Percentiles rank a stretch among this genome's conserved stretches.
phyloP scores from a whole-genome alignment of 2,329 filamentous ascomycete genomes.

The Pseudogymnoascus sp. region DNA sequence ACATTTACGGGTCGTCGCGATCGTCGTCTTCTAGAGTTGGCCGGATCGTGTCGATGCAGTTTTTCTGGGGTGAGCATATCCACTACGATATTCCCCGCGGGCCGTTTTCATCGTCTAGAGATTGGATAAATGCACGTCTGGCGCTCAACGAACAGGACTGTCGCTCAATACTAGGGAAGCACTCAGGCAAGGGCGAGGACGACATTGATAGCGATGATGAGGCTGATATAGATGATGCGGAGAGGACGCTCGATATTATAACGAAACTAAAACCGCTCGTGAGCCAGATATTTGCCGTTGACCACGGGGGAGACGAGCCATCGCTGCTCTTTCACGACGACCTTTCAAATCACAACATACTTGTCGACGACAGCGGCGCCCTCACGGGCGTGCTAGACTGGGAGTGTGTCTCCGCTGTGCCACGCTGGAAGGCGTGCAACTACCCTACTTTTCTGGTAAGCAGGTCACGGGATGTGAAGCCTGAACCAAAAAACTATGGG shows the following conservation, averaged over 20 bases:
- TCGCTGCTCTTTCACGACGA: slow-evolving; percentile 33
- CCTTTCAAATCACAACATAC: slow-evolving; percentile 33
- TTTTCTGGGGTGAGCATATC: slow-evolving; percentile 30
- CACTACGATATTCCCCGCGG: slow-evolving; percentile 31
- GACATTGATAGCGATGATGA: slow-evolving; percentile 19
- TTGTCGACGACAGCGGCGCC: slow-evolving; percentile 28
- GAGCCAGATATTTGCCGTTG: slow-evolving; percentile 28
- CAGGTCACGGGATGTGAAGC: slow-evolving; percentile 26
- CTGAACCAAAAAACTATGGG: slow-evolving; percentile 18
- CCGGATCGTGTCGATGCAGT: slow-evolving; percentile 28
- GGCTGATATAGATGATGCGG: slow-evolving; percentile 28
- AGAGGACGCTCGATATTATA: slow-evolving; percentile 22
- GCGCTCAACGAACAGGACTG: slow-evolving; percentile 17
- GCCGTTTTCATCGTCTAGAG: slow-evolving; percentile 32
- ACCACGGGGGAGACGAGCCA: slow-evolving; percentile 22
- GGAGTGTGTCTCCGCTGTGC: slow-evolving; percentile 30
- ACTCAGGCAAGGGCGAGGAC: slow-evolving; percentile 25
- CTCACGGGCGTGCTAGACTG: slow-evolving; percentile 36
- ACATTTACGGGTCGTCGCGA: too few relatives aligned
- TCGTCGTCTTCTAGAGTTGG: slow-evolving; percentile 16
- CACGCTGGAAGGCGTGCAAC: slow-evolving; percentile 17
- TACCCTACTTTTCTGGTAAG: slow-evolving; percentile 31
- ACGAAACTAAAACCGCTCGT: slow-evolving; percentile 27
- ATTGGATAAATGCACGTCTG: slow-evolving; percentile 31
- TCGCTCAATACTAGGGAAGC: background rate